A percentile compares a stretch with the other conserved stretches of the same genome.
Evolutionary conservation across 768 basidiomycete genomes (phyloP).

Genomic region (Suillus spraguei): DNA sequence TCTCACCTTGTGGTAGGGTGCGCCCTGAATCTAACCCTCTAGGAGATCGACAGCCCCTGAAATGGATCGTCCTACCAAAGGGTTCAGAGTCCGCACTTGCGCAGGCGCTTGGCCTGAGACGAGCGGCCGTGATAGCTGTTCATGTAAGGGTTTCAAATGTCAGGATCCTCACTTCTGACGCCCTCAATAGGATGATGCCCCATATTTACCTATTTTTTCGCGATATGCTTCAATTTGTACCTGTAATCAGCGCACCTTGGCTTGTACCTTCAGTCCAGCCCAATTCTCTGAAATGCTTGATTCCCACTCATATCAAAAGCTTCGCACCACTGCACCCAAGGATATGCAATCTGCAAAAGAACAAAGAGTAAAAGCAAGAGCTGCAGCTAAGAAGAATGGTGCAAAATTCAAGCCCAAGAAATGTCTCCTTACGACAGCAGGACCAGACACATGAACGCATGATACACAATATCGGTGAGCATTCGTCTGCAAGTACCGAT

Average conservation of each 20-base stretch:
- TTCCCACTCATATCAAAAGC: conserved; percentile 77
- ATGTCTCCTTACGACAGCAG: conserved; percentile 12
- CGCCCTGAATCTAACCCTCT: conserved; percentile 2
- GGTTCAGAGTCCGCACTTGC: conserved; percentile 68
- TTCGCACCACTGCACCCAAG: conserved; percentile 77
- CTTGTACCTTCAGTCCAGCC: conserved; percentile 34
- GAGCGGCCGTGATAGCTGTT: conserved; percentile 58
- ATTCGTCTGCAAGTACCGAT: conserved; percentile 1
- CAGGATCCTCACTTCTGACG: not conserved
- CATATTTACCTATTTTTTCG: conserved; percentile 38
- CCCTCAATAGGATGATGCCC: conserved; percentile 30
- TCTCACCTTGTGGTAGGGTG: conserved; percentile 77
- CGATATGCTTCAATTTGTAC: conserved; percentile 50
- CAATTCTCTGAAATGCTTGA: conserved; percentile 32
- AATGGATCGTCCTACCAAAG: conserved; percentile 65
- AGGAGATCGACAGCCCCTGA: conserved; percentile 39
- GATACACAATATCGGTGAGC: not conserved
- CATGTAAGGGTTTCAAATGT: conserved; percentile 49
- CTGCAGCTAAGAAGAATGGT: conserved; percentile 45
- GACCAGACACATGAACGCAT: not conserved
- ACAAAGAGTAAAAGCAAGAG: conserved; percentile 50
- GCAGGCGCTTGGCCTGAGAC: conserved; percentile 61
- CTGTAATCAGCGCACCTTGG: conserved; percentile 69
- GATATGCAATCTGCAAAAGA: conserved; percentile 77
- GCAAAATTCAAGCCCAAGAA: not conserved